Percentiles rank a stretch among this genome's conserved stretches.
Conservation (phyloP, 371 early-diverging fungal species). For the Lichtheimia ramosa region DNA sequence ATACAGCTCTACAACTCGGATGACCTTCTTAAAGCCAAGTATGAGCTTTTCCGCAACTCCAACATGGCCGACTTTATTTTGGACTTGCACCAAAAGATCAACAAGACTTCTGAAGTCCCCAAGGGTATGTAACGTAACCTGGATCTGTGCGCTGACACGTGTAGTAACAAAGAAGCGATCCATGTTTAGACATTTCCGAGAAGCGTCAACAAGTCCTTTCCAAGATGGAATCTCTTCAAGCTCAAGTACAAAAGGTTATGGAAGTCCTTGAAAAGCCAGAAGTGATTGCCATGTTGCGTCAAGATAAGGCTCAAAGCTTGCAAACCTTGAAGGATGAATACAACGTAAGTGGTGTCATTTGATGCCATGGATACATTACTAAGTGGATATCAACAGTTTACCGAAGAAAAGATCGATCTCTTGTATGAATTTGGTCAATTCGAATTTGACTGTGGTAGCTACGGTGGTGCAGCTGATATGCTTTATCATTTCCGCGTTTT, state of each 20-base stretch:
- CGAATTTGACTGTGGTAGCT: conserved; percentile 91
- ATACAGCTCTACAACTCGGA: conserved; percentile 70
- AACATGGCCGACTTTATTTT: conserved; percentile 93
- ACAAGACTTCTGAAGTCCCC: conserved; percentile 67
- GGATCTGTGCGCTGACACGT: not conserved
- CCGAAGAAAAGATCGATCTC: conserved; percentile 78
- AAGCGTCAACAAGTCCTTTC: conserved; percentile 75
- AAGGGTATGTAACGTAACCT: conserved; percentile 42
- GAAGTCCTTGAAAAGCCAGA: conserved; percentile 89
- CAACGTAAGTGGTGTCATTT: conserved; percentile 66
- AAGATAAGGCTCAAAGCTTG: conserved; percentile 89
- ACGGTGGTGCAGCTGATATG: conserved; percentile 89
- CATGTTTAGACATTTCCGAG: conserved; percentile 65
- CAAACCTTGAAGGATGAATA: conserved; percentile 83
- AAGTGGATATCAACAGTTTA: conserved; percentile 54
- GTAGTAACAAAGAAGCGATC: not conserved
- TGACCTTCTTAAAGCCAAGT: conserved; percentile 83
- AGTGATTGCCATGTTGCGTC: conserved; percentile 84
- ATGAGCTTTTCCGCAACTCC: conserved; percentile 81
- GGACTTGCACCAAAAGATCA: conserved; percentile 77
- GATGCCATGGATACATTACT: not conserved
- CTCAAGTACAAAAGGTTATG: conserved; percentile 81
- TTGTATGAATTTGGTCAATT: conserved; percentile 87
- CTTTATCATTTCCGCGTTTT: conserved; percentile 91
- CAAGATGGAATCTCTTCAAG: conserved; percentile 71